Evolutionary conservation across 352 stramenopile genomes (phyloP), one percentile per base, ranked within the genome.

Genomic region (Pythium oligandrum): DNA sequence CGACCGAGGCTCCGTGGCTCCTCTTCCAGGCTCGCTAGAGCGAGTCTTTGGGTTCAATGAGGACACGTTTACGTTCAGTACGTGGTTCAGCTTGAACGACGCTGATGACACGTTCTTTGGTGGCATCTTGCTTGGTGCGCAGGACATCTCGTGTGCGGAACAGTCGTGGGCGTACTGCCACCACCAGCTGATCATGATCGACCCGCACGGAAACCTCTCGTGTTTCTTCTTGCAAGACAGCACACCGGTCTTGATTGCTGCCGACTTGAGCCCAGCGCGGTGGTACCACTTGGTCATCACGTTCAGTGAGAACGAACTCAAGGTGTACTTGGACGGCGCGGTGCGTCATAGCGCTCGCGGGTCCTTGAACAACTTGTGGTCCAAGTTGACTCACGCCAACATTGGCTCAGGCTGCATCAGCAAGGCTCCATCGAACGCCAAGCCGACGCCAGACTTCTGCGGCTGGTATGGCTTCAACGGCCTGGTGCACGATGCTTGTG

Each of bases 391-490:
- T 5, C 57, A 85, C 54, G 63, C 75, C 31, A 88, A 77, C 42
- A 63, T 90, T 52, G 79, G 79, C 43, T 73, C 75, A 3, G 79
- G 79, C 8, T 88, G 75, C 58, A 84, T 88, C 58, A 84, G 76
- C 34, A 53, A 40, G 1, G 75, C 71, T 4, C 51, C 78, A 4
- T 58, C 61, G 1, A 62, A 65, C 12, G 72, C 72, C 2, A 85
- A 85, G 49, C 78, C 78, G 4, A 63, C 75, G 40, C 60, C 79
- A 0, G 71, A 84, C 11, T 88, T 86, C 44, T 66, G 71, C 3
- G 76, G 76, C 39, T 90, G 79, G 79, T 88, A 86, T 48, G 77
- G 73, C 40, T 90, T 88, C 39, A 85, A 76, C 42, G 77, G 79
- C 4, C 61, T 90, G 6, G 63, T 90, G 5, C 64, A 79, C 51